Evolutionary conservation across 2,329 filamentous ascomycete species (phyloP).

Genomic region (Byssochlamys sp.): DNA sequence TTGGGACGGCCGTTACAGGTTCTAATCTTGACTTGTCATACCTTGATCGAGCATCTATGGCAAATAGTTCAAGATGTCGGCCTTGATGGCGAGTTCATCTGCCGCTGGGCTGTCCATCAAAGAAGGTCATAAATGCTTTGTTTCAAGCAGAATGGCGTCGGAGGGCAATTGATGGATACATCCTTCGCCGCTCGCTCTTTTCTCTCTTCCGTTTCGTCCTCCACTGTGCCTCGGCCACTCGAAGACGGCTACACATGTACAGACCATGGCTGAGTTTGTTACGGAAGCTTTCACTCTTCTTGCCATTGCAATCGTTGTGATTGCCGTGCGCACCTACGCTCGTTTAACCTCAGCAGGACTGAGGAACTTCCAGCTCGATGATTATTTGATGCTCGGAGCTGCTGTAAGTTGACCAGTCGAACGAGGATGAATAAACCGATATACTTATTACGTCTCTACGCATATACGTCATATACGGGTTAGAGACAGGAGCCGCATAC

Average conservation of each 20-base stretch:
- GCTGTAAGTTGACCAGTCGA: conserved; percentile 30
- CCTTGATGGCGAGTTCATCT: not conserved
- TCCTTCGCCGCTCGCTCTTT: not conserved
- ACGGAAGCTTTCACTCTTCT: conserved; percentile 44
- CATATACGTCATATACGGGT: conserved; percentile 40
- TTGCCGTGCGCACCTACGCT: conserved; percentile 42
- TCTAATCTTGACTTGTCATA: not conserved
- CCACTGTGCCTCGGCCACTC: not conserved
- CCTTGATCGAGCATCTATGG: not conserved
- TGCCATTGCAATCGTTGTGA: conserved; percentile 41
- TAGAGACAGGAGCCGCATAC: conserved; percentile 43
- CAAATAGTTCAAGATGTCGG: not conserved
- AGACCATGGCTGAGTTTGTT: conserved; percentile 23
- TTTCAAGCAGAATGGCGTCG: not conserved
- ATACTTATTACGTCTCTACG: not conserved
- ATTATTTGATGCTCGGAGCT: conserved; percentile 50
- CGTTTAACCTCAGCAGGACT: conserved; percentile 41
- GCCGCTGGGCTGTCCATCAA: not conserved
- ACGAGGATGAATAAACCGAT: not conserved
- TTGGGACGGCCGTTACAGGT: not conserved
- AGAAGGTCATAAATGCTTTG: not conserved
- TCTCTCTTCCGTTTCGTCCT: not conserved
- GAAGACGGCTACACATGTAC: not conserved
- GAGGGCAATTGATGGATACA: not conserved
- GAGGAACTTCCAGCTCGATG: conserved; percentile 46